Evolutionary conservation across 2,329 filamentous ascomycete genomes (phyloP), one percentile per base, ranked within the genome.

Genomic region (Hawksworthiomyces lignivorus): DNA sequence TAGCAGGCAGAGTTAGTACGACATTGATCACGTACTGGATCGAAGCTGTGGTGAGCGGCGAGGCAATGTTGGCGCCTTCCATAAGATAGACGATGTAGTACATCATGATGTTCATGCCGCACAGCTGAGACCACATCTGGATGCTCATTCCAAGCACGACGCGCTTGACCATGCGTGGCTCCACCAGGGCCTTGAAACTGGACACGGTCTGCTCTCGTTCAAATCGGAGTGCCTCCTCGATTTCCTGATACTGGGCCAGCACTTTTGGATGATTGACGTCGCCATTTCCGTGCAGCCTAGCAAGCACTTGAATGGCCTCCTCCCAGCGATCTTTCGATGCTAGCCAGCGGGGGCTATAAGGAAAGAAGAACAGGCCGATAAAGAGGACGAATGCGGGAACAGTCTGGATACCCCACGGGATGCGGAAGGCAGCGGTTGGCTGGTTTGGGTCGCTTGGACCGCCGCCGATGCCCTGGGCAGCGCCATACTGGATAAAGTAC

Each of bases 291-390:
- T 83, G 80, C 1, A 84, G 63, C 18, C 64, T 55, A 0, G 76
- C 77, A 15, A 84, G 67, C 31, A 76, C 72, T 18, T 66, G 53
- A 31, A 78, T 64, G 0, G 77, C 76, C 54, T 85, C 74, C 21
- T 84, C 79, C 69, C 80, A 82, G 1, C 77, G 70, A 48, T 81
- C 81, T 51, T 81, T 72, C 14, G 72, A 71, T 5, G 83, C 82
- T 6, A 87, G 65, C 82, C 82, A 87, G 40, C 83, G 72, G 0
- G 84, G 84, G 82, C 87, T 87, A 4, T 82, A 58, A 1, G 75
- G 77, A 50, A 82, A 72, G 60, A 79, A 79, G 54, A 77, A 69
- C 17, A 79, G 64, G 1, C 75, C 75, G 20, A 70, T 52, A 35
- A 81, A 64, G 1, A 80, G 62, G 12, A 77, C 53, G 11, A 47